These are phyloP conservation scores for Penicillium salamii DNA, from an alignment of 495 filamentous ascomycete species.

Conservation along the genomic window DNA sequence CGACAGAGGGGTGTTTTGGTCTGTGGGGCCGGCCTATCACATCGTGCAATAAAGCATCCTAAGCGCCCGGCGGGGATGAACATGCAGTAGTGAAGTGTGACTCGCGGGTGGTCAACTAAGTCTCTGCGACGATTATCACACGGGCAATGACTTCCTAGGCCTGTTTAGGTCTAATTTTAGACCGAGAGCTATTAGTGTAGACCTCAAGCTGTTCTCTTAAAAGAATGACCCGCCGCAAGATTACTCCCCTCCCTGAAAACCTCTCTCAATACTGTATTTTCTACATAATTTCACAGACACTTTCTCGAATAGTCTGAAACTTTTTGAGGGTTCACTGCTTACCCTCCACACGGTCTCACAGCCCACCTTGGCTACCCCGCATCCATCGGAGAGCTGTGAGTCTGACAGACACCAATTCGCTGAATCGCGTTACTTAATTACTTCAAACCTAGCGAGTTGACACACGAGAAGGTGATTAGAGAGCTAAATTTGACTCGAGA, in stretches of 20 bases:
- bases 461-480: too few relatives aligned
- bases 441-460: too few relatives aligned
- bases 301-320: too few relatives aligned
- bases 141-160: not conserved
- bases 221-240: not conserved
- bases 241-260: not conserved
- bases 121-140: not conserved
- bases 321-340: too few relatives aligned
- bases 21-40: slow-evolving; percentile 7
- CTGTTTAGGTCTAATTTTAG: slow-evolving; percentile 16
- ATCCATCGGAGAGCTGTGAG: too few relatives aligned
- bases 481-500: not conserved
- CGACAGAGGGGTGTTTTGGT: slow-evolving; percentile 1
- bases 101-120: not conserved
- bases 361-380: too few relatives aligned
- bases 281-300: too few relatives aligned
- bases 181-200: slow-evolving; percentile 3
- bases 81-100: slow-evolving; percentile 25
- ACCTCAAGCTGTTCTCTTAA: slow-evolving; percentile 2
- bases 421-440: too few relatives aligned
- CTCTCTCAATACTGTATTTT: not conserved
- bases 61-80: slow-evolving; percentile 23
- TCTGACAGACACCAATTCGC: too few relatives aligned
- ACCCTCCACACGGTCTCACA: too few relatives aligned
- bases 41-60: slow-evolving; percentile 4